Conservation (phyloP, 2,329 filamentous ascomycete species). For the Talaromyces amestolkiae region DNA sequence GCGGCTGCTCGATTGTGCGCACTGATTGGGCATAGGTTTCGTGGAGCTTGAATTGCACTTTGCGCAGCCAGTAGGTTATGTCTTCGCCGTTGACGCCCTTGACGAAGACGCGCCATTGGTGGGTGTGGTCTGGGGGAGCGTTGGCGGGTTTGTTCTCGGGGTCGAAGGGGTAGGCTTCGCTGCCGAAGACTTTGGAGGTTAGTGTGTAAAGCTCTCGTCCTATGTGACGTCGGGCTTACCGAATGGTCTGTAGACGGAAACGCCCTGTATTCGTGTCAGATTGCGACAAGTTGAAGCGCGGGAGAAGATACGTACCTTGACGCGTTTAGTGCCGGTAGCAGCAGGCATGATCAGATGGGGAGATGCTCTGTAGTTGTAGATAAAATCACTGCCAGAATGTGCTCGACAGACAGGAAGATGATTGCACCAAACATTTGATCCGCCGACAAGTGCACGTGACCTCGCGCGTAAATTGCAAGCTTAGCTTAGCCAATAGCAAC, state of each 20-base stretch:
- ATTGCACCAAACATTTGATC: background rate
- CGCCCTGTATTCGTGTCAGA: constrained; percentile 36
- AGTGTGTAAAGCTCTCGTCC: background rate
- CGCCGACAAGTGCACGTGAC: background rate
- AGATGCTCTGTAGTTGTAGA: background rate
- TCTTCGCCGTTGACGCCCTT: constrained; percentile 85
- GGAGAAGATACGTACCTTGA: constrained; percentile 41
- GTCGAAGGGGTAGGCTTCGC: constrained; percentile 75
- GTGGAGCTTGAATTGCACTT: constrained; percentile 97
- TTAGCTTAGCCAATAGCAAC: background rate
- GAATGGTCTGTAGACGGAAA: constrained; percentile 50
- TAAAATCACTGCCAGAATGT: background rate
- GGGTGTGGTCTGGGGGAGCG: constrained; percentile 86
- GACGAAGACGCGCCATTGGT: constrained; percentile 94
- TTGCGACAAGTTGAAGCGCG: background rate
- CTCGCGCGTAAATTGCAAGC: background rate
- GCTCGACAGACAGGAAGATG: too few species aligned
- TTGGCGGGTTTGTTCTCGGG: constrained; percentile 71
- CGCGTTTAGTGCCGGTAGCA: constrained; percentile 54
- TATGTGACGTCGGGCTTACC: constrained; percentile 29
- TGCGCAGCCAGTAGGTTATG: constrained; percentile 91
- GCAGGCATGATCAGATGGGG: constrained; percentile 48
- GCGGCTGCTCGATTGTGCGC: constrained; percentile 77
- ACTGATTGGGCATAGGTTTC: constrained; percentile 92
- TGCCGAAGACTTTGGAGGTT: constrained; percentile 64